These are phyloP conservation scores for Naganishia antarctica DNA, from an alignment of 768 basidiomycete species.

Conservation along the genomic window DNA sequence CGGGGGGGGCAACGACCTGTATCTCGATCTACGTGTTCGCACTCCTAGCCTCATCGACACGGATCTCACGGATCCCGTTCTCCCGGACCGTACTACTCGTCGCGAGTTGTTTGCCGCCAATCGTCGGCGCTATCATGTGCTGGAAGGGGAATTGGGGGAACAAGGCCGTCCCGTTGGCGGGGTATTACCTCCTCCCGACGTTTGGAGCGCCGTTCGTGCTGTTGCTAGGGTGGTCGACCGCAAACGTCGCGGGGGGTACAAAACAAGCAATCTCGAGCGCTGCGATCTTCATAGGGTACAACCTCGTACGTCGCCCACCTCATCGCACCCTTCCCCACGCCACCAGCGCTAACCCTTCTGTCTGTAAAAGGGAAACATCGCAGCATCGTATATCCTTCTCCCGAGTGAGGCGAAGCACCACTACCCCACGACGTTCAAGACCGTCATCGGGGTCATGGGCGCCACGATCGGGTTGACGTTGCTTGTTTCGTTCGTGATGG, in stretches of 20 bases:
- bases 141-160: constrained; percentile 47
- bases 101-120: constrained; percentile 47
- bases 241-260: constrained; percentile 48
- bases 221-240: constrained; percentile 38
- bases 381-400: constrained; percentile 7
- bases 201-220: constrained; percentile 51
- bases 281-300: constrained; percentile 49
- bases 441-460: constrained; percentile 20
- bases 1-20: constrained; percentile 48
- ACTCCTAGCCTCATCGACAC: constrained; percentile 40
- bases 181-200: constrained; percentile 45
- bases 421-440: constrained; percentile 17
- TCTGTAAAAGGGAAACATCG: constrained; percentile 1
- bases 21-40: constrained; percentile 45
- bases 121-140: constrained; percentile 44
- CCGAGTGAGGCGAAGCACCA: constrained; percentile 8
- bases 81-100: constrained; percentile 45
- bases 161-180: constrained; percentile 45
- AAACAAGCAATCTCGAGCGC: constrained; percentile 47
- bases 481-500: constrained; percentile 1
- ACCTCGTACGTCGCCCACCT: constrained; percentile 22
- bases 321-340: too few species aligned
- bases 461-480: constrained; percentile 11
- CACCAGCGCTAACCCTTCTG: not conserved
- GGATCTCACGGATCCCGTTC: constrained; percentile 42